Evolutionary conservation across 176 grass and related monocot genomes (phyloP).

Genomic region (sorghum (Sorghum bicolor)): Sorghum_bicolor_NCBIv3 NC_012873.2:54399001-54399500

Average conservation of each 20-base stretch:
- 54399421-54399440: constrained; percentile 95
- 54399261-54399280: constrained; percentile 39
- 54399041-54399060: neutral
- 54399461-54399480: constrained; percentile 87
- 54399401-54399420: neutral
- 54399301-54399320: constrained; percentile 17
- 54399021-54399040: constrained; percentile 31
- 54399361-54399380: neutral
- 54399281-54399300: constrained; percentile 43
- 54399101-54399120: constrained; percentile 23
- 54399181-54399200: constrained; percentile 17
- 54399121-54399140: constrained; percentile 58
- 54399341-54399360: constrained; percentile 3
- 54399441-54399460: constrained; percentile 90
- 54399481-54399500: constrained; percentile 89
- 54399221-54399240: neutral
- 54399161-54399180: constrained; percentile 46
- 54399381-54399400: neutral
- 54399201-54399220: constrained; percentile 5
- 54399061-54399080: constrained; percentile 30
- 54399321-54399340: constrained; percentile 31
- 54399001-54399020: constrained; percentile 18
- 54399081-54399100: constrained; percentile 17
- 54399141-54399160: constrained; percentile 50
- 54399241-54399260: constrained; percentile 20